Evolutionary conservation across 169 alveolate species (phyloP).

Genomic region (Babesia gibsoni): DNA sequence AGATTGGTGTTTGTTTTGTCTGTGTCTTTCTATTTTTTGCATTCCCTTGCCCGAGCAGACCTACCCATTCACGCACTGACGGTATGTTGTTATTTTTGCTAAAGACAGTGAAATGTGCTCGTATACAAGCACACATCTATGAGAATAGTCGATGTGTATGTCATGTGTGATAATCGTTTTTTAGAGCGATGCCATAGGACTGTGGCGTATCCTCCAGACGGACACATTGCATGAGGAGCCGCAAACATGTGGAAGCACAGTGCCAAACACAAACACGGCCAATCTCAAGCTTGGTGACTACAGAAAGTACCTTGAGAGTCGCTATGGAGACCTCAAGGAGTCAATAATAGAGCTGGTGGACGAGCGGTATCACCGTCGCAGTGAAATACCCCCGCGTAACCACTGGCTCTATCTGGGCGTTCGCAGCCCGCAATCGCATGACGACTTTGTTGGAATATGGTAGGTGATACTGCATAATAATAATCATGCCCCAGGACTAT

Average conservation of each 20-base stretch:
- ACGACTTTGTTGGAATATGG: conserved; percentile 43
- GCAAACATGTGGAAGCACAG: conserved; percentile 55
- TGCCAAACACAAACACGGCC: conserved; percentile 48
- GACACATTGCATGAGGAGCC: conserved; percentile 17
- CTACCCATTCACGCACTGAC: conserved; percentile 40
- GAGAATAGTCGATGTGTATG: not conserved
- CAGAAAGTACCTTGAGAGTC: conserved; percentile 12
- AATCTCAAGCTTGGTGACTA: conserved; percentile 52
- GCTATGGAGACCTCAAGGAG: conserved; percentile 41
- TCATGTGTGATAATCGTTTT: not conserved
- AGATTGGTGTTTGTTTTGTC: not conserved
- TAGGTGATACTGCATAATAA: not conserved
- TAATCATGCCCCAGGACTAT: conserved; percentile 31
- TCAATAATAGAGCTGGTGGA: conserved; percentile 31
- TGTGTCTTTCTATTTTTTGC: not conserved
- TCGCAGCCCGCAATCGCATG: not conserved
- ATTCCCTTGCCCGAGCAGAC: conserved; percentile 2
- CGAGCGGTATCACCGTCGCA: conserved; percentile 31
- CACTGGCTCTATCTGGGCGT: conserved; percentile 45
- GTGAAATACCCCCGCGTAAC: conserved; percentile 44
- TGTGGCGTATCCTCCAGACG: conserved; percentile 54
- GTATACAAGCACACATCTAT: not conserved
- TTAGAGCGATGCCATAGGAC: conserved; percentile 57
- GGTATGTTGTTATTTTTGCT: not conserved
- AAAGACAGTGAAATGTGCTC: not conserved